These are phyloP conservation scores for Fusarium succisae DNA, from an alignment of 2,329 filamentous ascomycete genomes.

Conservation along the genomic window DNA sequence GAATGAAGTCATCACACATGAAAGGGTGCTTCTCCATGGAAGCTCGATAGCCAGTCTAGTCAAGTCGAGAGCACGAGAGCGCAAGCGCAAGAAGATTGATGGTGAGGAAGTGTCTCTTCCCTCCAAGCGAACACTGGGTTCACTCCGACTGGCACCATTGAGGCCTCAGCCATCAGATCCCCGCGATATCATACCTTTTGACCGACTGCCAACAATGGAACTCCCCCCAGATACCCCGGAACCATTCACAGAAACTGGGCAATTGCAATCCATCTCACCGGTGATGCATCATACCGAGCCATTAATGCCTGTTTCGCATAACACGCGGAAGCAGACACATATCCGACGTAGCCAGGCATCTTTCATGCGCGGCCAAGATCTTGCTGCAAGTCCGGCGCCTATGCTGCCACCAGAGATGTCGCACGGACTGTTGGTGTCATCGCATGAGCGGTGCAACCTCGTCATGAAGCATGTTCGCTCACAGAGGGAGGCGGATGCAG, in stretches of 20 bases:
- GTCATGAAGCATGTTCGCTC: slow-evolving; percentile 24
- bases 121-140: slow-evolving; percentile 19
- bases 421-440: slow-evolving; percentile 17
- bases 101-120: slow-evolving; percentile 49
- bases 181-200: slow-evolving; percentile 18
- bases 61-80: slow-evolving; percentile 57
- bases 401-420: slow-evolving; percentile 33
- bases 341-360: background rate
- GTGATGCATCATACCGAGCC: slow-evolving; percentile 25
- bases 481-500: slow-evolving; percentile 37
- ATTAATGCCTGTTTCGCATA: slow-evolving; percentile 45
- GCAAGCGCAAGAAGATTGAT: slow-evolving; percentile 58
- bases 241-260: slow-evolving; percentile 32
- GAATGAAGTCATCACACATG: background rate
- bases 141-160: slow-evolving; percentile 44
- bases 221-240: slow-evolving; percentile 6
- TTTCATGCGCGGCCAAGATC: slow-evolving; percentile 28
- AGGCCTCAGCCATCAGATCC: slow-evolving; percentile 36
- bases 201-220: slow-evolving; percentile 37
- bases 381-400: slow-evolving; percentile 38
- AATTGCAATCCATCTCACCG: slow-evolving; percentile 28
- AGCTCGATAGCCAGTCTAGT: slow-evolving; percentile 62
- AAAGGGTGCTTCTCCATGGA: slow-evolving; percentile 1
- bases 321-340: slow-evolving; percentile 38
- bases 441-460: slow-evolving; percentile 7